Percentiles rank a stretch among this genome's conserved stretches.
Conservation (phyloP, 2,329 filamentous ascomycete species). For the Talaromyces marneffei region DNA sequence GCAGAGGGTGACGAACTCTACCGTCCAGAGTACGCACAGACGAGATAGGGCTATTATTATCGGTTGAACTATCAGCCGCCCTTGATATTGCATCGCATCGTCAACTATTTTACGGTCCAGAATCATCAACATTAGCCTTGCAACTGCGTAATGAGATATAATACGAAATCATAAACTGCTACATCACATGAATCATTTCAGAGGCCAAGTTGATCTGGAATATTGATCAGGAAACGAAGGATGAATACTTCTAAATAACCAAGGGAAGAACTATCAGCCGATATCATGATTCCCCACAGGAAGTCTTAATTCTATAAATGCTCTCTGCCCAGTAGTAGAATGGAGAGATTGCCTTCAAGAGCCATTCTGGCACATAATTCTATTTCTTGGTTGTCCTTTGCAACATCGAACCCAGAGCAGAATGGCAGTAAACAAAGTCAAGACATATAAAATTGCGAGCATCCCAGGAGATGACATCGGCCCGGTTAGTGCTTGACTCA, state of each 20-base stretch:
- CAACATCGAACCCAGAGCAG: neutral
- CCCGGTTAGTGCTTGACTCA: neutral
- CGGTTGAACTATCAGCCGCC: neutral
- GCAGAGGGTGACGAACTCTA: neutral
- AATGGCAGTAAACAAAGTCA: neutral
- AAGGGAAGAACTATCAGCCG: conserved; percentile 1
- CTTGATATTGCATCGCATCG: neutral
- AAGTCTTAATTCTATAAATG: neutral
- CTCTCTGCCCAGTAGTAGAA: neutral
- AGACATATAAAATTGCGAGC: conserved; percentile 49
- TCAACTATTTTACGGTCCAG: neutral
- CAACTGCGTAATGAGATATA: neutral
- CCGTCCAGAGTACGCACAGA: neutral
- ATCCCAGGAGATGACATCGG: conserved; percentile 62
- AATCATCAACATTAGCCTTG: neutral
- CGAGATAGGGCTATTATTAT: neutral
- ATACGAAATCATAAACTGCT: neutral
- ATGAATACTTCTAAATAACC: no score
- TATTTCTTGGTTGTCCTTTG: neutral
- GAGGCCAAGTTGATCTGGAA: neutral
- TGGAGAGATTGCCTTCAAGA: neutral
- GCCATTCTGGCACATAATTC: neutral
- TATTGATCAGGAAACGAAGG: no score
- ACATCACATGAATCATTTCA: neutral
- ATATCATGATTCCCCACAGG: neutral